Evolutionary conservation across 495 filamentous ascomycete genomes (phyloP), one percentile per base, ranked within the genome.

Genomic region (Neurospora sp.): DNA sequence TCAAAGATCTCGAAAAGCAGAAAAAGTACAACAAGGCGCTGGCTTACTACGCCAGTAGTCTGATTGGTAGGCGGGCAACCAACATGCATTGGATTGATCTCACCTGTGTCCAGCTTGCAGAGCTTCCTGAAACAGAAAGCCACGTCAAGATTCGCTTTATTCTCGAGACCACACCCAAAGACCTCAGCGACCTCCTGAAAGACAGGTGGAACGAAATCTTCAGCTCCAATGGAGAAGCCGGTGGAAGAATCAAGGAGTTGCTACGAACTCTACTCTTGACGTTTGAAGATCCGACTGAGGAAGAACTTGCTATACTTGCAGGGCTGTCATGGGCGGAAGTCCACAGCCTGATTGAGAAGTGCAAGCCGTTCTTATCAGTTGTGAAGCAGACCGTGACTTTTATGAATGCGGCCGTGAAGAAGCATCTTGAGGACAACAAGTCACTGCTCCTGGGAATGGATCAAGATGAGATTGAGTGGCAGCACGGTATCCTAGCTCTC

Each of bases 1-100:
- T 79, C 31, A 70, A 75, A 37, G 75, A 78, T 11, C 77, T 82
- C 2, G 76, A 78, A 39, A 73, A 78, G 12, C 72, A 76, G 44
- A 82, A 82, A 75, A 74, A 74, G 2, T 82, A 82, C 66, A 81
- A 77, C 48, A 82, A 79, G 61, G 79, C 80, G 6, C 70, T 82
- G 1, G 71, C 80, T n/a, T 82, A 81, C 41, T 81, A 78, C 53
- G 77, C 80, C 5, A 79, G 80, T 68, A 81, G 77, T 73, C 74
- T 81, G 2, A 79, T 81, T 18, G 80, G 80, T 2, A 77, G 72
- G 31, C 79, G 79, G 22, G 79, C 80, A 12, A 75, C 79, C 59
- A 80, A 79, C 68, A 81, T 80, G 1, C 77, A 82, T 35, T 82
- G 80, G 81, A 81, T 82, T 40, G 81, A 82, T 39, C 77, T 82